Evolutionary conservation across 176 grass and related monocot species (phyloP).

Genomic region (barley (Hordeum vulgare)): DNA sequence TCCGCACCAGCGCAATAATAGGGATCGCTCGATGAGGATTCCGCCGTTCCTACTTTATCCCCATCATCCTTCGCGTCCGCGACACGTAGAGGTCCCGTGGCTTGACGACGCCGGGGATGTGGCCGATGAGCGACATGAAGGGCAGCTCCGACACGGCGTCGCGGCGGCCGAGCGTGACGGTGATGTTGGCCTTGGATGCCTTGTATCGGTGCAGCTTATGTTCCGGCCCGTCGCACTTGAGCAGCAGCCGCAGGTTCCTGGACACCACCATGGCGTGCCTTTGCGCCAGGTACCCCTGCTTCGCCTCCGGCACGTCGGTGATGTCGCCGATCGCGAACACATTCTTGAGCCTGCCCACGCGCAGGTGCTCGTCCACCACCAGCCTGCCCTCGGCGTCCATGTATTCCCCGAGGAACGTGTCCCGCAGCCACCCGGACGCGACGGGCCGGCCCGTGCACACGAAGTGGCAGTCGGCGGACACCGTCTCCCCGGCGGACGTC

Average conservation of each 20-base stretch:
- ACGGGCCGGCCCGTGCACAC: constrained; percentile 37
- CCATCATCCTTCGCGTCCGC: constrained; percentile 58
- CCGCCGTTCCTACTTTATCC: neutral
- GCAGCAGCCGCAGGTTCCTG: constrained; percentile 48
- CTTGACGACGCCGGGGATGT: constrained; percentile 49
- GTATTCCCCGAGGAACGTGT: constrained; percentile 24
- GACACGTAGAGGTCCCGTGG: constrained; percentile 44
- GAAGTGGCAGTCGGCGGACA: constrained; percentile 44
- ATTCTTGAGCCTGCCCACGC: constrained; percentile 36
- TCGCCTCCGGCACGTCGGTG: constrained; percentile 43
- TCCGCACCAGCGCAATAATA: neutral
- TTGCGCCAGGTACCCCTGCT: constrained; percentile 60
- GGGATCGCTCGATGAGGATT: neutral
- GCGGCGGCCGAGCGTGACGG: constrained; percentile 44
- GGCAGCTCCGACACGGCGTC: constrained; percentile 64
- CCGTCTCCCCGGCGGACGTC: constrained; percentile 55
- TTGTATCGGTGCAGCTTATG: constrained; percentile 69
- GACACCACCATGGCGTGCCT: constrained; percentile 59
- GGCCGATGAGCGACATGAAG: constrained; percentile 47
- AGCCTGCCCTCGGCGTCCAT: constrained; percentile 15
- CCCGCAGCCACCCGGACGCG: constrained; percentile 40
- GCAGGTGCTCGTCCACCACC: constrained; percentile 42
- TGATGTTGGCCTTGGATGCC: constrained; percentile 13
- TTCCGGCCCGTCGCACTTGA: constrained; percentile 32
- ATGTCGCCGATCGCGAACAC: constrained; percentile 72